Conservation (phyloP, 345 rosid species). For the Eucalyptus rudis region DNA sequence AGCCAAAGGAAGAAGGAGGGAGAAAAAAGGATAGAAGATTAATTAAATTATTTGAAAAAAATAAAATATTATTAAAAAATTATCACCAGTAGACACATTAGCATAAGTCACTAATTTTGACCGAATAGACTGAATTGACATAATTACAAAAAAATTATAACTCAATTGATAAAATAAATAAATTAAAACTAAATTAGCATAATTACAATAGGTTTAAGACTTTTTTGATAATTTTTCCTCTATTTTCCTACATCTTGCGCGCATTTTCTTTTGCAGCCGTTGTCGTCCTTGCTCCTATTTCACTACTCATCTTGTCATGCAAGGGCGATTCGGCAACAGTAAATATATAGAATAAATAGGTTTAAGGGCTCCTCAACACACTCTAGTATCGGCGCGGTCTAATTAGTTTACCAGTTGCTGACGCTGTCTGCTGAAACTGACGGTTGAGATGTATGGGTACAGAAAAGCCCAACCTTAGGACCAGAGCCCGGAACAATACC, state of each 20-base stretch:
- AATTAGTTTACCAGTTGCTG: not conserved
- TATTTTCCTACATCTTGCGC: not conserved
- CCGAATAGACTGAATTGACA: rapidly evolving
- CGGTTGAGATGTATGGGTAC: not conserved
- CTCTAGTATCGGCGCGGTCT: not conserved
- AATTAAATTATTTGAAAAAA: too few relatives aligned
- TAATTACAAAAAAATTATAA: too few relatives aligned
- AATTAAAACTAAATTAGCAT: too few relatives aligned
- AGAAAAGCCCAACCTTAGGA: not conserved
- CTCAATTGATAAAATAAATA: rapidly evolving
- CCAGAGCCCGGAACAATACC: not conserved
- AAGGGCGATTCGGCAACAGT: not conserved
- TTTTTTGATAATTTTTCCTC: too few relatives aligned
- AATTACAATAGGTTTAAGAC: rapidly evolving
- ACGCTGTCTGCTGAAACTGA: not conserved
- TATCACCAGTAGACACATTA: rapidly evolving
- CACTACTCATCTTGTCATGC: not conserved
- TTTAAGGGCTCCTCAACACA: not conserved
- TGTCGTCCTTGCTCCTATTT: not conserved
- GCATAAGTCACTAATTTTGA: rapidly evolving
- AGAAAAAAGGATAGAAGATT: too few relatives aligned
- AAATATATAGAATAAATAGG: not conserved
- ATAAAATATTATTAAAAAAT: too few relatives aligned
- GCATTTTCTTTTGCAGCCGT: not conserved
- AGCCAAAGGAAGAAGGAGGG: not conserved